These are phyloP conservation scores for Sclerotinia subarctica DNA, from an alignment of 2,329 filamentous ascomycete genomes.

Conservation along the genomic window DNA sequence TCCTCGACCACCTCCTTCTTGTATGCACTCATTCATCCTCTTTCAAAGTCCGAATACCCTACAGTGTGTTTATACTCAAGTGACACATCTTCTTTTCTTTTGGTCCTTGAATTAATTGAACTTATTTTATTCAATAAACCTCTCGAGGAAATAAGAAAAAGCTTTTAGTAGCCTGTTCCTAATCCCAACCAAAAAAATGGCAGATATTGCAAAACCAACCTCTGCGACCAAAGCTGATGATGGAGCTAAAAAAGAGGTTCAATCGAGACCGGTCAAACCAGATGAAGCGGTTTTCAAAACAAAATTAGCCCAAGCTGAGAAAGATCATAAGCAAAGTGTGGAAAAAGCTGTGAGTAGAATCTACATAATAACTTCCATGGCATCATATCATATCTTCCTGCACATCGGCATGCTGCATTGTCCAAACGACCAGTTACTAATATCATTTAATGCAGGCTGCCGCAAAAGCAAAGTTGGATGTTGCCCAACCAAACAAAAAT, in stretches of 20 bases:
- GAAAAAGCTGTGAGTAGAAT: slow-evolving; percentile 58
- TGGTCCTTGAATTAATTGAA: slow-evolving; percentile 6
- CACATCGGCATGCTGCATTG: slow-evolving; percentile 21
- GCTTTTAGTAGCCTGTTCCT: neutral
- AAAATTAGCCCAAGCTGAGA: slow-evolving; percentile 75
- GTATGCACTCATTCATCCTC: slow-evolving; percentile 4
- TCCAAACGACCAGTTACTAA: slow-evolving; percentile 23
- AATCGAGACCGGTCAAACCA: slow-evolving; percentile 68
- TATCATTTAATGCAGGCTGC: slow-evolving; percentile 60
- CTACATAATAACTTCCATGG: neutral
- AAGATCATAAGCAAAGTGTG: slow-evolving; percentile 76
- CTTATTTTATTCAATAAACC: slow-evolving; percentile 7
- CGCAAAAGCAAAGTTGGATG: slow-evolving; percentile 83
- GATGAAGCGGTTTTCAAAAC: slow-evolving; percentile 83
- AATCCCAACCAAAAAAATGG: slow-evolving; percentile 41
- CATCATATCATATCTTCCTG: neutral
- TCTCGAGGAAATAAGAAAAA: neutral
- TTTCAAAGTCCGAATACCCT: neutral
- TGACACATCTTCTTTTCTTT: neutral
- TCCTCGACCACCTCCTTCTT: neutral
- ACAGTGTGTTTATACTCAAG: slow-evolving; percentile 3
- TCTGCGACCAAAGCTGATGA: slow-evolving; percentile 44
- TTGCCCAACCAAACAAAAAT: slow-evolving; percentile 72
- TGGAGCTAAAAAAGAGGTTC: slow-evolving; percentile 33
- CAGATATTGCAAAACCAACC: slow-evolving; percentile 44